Evolutionary conservation across 257 asterid species (phyloP).

Genomic region (Phtheirospermum japonicum): DNA sequence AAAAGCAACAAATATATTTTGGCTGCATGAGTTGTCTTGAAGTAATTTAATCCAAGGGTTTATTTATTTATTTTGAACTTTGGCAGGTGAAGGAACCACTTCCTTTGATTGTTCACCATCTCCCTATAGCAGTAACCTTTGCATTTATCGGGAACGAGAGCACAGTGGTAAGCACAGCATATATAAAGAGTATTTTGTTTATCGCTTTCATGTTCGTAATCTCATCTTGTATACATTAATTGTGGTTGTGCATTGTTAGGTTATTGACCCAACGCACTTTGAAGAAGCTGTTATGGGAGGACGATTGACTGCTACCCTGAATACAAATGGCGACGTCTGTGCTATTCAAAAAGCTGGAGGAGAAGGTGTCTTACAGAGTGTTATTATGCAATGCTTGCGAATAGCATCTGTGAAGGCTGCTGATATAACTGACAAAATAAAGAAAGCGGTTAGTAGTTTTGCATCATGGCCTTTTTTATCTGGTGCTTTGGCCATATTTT

Average conservation of each 20-base stretch:
- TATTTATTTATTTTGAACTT: conserved; percentile 19
- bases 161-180: conserved; percentile 55
- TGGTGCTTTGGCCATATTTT: conserved; percentile 6
- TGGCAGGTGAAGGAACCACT: conserved; percentile 92
- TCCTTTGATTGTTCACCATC: conserved; percentile 91
- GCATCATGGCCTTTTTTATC: background rate
- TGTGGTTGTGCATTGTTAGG: conserved; percentile 41
- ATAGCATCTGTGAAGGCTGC: conserved; percentile 89
- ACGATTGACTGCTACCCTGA: conserved; percentile 77
- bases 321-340: conserved; percentile 81
- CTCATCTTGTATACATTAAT: conserved; percentile 9
- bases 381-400: conserved; percentile 89
- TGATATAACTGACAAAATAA: conserved; percentile 82
- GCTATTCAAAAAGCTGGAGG: conserved; percentile 98
- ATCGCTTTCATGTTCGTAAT: background rate
- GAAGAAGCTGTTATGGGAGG: conserved; percentile 97
- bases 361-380: conserved; percentile 73
- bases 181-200: background rate
- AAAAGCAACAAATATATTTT: background rate
- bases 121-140: conserved; percentile 88
- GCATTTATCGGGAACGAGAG: conserved; percentile 78
- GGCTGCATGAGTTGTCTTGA: background rate
- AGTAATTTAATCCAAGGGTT: conserved; percentile 19
- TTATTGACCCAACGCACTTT: conserved; percentile 83
- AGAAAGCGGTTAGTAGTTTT: conserved; percentile 60